Percentiles rank a stretch among this genome's conserved stretches.
Conservation (phyloP, 164 flowering plant species). For the Chloranthus sessilifolius region DNA sequence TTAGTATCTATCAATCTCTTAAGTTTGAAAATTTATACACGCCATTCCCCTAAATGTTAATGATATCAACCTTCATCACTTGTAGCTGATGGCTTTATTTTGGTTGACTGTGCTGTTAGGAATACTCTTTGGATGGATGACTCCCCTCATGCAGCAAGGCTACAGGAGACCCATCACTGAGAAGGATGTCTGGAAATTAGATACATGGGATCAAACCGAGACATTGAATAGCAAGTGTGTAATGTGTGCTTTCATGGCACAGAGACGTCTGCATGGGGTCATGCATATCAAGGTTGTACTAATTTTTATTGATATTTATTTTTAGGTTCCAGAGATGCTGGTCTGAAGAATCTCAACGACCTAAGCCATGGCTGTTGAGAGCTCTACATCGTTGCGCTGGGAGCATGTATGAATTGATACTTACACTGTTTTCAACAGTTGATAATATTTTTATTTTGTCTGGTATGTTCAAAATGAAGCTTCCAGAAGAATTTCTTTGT, state of each 20-base stretch:
- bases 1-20: not conserved
- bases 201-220: slow-evolving; percentile 91
- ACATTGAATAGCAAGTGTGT: slow-evolving; percentile 58
- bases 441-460: too few relatives aligned
- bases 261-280: not conserved
- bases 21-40: not conserved
- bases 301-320: slow-evolving; percentile 12
- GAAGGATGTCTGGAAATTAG: slow-evolving; percentile 95
- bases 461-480: too few relatives aligned
- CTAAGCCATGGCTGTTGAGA: slow-evolving; percentile 93
- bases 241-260: slow-evolving; percentile 10
- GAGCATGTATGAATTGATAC: slow-evolving; percentile 48
- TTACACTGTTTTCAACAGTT: too few relatives aligned
- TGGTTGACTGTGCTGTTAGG: slow-evolving; percentile 31
- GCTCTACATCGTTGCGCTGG: slow-evolving; percentile 81
- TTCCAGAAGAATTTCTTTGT: too few relatives aligned
- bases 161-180: slow-evolving; percentile 79
- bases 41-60: too few relatives aligned
- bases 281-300: not conserved
- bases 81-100: slow-evolving; percentile 15
- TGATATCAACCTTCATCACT: too few relatives aligned
- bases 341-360: slow-evolving; percentile 63
- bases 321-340: slow-evolving; percentile 79
- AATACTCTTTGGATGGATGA: slow-evolving; percentile 75
- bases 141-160: slow-evolving; percentile 76